Conservation (phyloP, 495 filamentous ascomycete species). For the Hapsidospora chrysogenum region DNA sequence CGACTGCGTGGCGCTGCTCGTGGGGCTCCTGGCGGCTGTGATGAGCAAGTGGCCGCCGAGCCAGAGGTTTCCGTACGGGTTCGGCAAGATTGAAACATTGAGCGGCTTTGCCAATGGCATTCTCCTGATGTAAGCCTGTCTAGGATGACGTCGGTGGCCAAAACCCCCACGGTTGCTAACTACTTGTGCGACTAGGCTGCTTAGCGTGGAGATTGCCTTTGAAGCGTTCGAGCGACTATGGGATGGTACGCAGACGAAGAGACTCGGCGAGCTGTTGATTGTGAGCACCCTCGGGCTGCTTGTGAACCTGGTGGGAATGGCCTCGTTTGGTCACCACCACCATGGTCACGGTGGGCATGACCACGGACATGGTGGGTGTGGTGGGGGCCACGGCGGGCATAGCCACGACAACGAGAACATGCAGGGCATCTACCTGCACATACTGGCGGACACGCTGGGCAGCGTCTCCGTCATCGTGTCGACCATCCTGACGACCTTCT, state of each 20-base stretch:
- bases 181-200: slow-evolving; percentile 41
- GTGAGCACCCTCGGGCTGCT: slow-evolving; percentile 72
- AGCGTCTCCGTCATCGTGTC: slow-evolving; percentile 90
- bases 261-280: slow-evolving; percentile 70
- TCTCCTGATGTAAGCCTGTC: slow-evolving; percentile 61
- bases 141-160: neutral
- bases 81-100: slow-evolving; percentile 91
- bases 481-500: slow-evolving; percentile 70
- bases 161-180: neutral
- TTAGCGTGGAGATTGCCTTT: slow-evolving; percentile 91
- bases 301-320: slow-evolving; percentile 86
- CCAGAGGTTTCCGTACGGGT: slow-evolving; percentile 78
- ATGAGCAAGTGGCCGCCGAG: slow-evolving; percentile 95
- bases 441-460: slow-evolving; percentile 87
- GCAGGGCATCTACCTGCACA: slow-evolving; percentile 96
- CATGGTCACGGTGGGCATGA: slow-evolving; percentile 49
- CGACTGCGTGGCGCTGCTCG: slow-evolving; percentile 81
- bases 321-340: slow-evolving; percentile 60
- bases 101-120: slow-evolving; percentile 95
- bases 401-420: slow-evolving; percentile 73
- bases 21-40: slow-evolving; percentile 87
- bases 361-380: slow-evolving; percentile 15
- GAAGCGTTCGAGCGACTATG: slow-evolving; percentile 80
- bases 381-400: slow-evolving; percentile 10
- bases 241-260: slow-evolving; percentile 64